Evolutionary conservation across 345 rosid species (phyloP), one percentile per base, ranked within the genome.

Genomic region (Sisymbrium altissimum): DNA sequence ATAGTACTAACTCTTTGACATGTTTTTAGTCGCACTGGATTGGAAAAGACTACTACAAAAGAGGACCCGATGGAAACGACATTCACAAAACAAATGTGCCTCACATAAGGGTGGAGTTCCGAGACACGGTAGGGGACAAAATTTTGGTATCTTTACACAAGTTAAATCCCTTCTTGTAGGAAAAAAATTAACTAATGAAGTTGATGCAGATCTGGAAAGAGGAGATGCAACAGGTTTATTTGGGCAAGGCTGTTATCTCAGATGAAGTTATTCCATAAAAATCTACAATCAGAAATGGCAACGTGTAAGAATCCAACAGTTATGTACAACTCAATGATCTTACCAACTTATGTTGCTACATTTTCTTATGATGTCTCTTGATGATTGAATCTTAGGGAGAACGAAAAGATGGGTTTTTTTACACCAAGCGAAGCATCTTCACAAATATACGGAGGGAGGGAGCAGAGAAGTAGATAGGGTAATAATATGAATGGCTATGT

Each of bases 31-130:
- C 98, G 0, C 99, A 96, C 71, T 96, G 99, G 99, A 92, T 96
- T 2, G 98, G 98, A 19, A 85, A 85, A 54, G 84, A 80, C 74
- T 92, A 96, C 88, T 96, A 89, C 84, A 92, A 86, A 78, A 90
- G 97, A 84, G 97, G 97, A 72, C 92, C 98, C 0, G 89, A 82
- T 71, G 99, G 99, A 78, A 96, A 96, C 64, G 95, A 96, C 74
- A 88, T 96, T 79, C 98, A 64, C 58, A 92, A 41, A 77, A 96
- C 99, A 60, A 96, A 96, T 60, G 98, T 96, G 68, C 98, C 99
- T 72, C 98, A 92, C 81, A 96, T 96, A 75, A 87, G 99, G 44
- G 69, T 96, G 70, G 95, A 96, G 80, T 96, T 96, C 68, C 93
- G 98, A 17, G 91, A 92, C 46, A 87, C 86, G 83, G 99, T 96